Base-by-base conservation (phyloP, 805 yeast genomes). In the Candida dajiaensis region DNA sequence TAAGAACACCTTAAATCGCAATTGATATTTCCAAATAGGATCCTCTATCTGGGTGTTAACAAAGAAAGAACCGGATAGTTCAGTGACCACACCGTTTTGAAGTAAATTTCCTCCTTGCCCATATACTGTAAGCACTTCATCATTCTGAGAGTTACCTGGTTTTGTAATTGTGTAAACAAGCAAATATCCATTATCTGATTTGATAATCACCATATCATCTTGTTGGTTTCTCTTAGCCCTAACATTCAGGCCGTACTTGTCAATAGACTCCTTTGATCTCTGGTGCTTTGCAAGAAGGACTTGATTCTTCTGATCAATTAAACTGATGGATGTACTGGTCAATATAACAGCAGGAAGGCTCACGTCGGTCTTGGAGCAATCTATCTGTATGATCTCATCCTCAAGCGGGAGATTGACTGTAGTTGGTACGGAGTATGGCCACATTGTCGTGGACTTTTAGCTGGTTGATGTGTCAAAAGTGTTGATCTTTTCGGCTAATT, bases 231-330 rank as follows among this genome's bases (percentile, higher is more conserved):
- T 49, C 45, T 64, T 64, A 1, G 66, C 48, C 2, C 51, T 43
- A 6, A 50, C 39, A 46, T 73, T 74, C 2, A 38, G 3, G 1
- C 79, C 79, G 53, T 71, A 69, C 37, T 61, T 62, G 22, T 62
- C 58, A 1, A 73, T 40, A 2, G 73, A 67, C 21, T 65, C 64
- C 6, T 28, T 38, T 0, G 65, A 52, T 49, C 78, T 53, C 11
- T 51, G 47, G 46, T 73, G 73, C 2, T 56, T 45, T 1, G 70
- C 57, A 10, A 71, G 43, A 1, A 68, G 66, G 8, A 69, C 49
- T 11, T 66, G 52, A 10, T 71, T 66, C 29, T 41, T 36, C 36
- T 33, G 36, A 33, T 33, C 36, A 7, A 33, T 11, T 9, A 33
- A 16, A 8, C 16, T n/a, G 20, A 33, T 33, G 5, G 36, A 33